Percentiles rank a stretch among this genome's conserved stretches.
These are phyloP conservation scores for Nakataea oryzae DNA, from an alignment of 2,329 filamentous ascomycete genomes.

Conservation along the genomic window DNA sequence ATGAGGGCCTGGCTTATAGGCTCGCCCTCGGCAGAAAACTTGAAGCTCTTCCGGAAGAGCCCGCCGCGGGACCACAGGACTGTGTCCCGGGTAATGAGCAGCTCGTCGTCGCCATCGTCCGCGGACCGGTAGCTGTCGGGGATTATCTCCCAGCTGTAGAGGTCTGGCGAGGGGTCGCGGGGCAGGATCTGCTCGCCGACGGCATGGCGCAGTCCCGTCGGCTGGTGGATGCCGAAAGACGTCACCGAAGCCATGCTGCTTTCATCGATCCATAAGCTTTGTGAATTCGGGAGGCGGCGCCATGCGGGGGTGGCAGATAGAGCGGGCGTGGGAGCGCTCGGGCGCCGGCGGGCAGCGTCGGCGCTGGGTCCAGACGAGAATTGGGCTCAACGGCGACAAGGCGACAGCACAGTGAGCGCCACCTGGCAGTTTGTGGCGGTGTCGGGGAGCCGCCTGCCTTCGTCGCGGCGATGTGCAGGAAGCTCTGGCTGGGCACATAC, in stretches of 20 bases:
- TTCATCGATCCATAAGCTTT: slow-evolving; percentile 7
- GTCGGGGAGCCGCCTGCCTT: not conserved
- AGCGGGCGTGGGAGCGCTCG: not conserved
- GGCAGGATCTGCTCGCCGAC: slow-evolving; percentile 70
- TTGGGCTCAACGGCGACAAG: not conserved
- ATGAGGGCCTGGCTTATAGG: slow-evolving; percentile 76
- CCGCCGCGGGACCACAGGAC: slow-evolving; percentile 87
- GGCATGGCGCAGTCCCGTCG: slow-evolving; percentile 72
- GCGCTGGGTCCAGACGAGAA: not conserved
- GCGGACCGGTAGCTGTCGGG: slow-evolving; percentile 20
- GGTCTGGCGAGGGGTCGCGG: slow-evolving; percentile 49
- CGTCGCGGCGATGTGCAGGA: not conserved
- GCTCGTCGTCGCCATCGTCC: slow-evolving; percentile 57
- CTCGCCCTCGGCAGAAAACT: slow-evolving; percentile 79
- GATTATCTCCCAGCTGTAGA: slow-evolving; percentile 67
- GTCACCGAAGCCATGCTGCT: slow-evolving; percentile 72
- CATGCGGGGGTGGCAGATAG: not conserved
- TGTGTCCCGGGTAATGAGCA: slow-evolving; percentile 63
- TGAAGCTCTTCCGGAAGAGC: slow-evolving; percentile 75
- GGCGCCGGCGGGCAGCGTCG: too few relatives aligned
- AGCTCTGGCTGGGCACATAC: not conserved
- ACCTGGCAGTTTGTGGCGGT: not conserved
- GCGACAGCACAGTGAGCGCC: not conserved
- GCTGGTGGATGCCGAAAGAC: slow-evolving; percentile 85
- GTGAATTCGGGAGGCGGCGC: not conserved